phyloP scores from a whole-genome alignment of 2,329 filamentous ascomycete species.

The Venturiaceae sp. region DNA sequence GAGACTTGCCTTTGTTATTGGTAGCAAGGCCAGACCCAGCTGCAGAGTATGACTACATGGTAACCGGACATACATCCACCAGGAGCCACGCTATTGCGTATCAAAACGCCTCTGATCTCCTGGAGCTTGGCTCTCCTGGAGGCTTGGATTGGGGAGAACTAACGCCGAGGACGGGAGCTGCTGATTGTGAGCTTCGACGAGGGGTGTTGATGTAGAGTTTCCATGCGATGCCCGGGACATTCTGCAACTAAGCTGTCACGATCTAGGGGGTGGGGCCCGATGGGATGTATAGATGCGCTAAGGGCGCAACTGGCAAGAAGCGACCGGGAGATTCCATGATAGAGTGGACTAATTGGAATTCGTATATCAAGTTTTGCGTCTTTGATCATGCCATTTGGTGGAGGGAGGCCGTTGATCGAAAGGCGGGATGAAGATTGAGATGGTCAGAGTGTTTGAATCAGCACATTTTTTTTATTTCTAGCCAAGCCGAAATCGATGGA shows the following conservation, averaged over 20 bases:
- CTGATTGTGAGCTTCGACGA: not conserved
- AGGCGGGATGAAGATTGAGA: too few species aligned
- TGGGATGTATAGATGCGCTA: not conserved
- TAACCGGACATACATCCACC: not conserved
- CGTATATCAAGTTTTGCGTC: not conserved
- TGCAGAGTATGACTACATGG: not conserved
- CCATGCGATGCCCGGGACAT: not conserved
- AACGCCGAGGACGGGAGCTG: not conserved
- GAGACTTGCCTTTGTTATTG: not conserved
- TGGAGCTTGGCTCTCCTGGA: not conserved
- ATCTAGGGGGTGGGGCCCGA: not conserved
- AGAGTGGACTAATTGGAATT: not conserved
- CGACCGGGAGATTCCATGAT: not conserved
- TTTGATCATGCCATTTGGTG: not conserved
- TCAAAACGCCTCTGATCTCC: not conserved
- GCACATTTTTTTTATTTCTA: not conserved
- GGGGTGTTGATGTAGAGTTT: not conserved
- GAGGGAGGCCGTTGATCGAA: not conserved
- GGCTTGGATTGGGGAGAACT: not conserved
- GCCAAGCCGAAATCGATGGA: too few species aligned
- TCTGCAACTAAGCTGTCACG: not conserved
- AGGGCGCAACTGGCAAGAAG: not conserved
- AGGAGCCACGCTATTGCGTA: not conserved
- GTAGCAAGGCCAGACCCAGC: not conserved
- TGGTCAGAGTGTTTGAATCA: not conserved